Base-by-base conservation (phyloP, 2,329 filamentous ascomycete genomes). In the Hansfordia pulvinata region DNA sequence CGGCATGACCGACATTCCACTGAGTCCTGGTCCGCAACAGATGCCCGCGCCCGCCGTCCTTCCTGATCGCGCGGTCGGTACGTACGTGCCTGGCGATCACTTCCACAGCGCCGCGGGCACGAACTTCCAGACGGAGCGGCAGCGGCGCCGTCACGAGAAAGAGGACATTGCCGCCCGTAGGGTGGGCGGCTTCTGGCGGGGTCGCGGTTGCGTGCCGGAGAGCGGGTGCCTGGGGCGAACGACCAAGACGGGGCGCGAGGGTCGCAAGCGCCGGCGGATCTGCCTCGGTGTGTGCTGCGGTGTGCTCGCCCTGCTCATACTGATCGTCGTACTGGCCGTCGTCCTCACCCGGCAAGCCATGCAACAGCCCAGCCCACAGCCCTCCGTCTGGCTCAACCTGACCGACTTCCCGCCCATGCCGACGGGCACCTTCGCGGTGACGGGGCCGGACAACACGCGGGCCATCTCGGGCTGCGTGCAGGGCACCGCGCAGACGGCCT, bases 351-450 rank as follows among this genome's bases (percentile, higher is more conserved):
- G 51, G 35, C 53, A 54, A 36, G 28, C 27, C 12, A 22, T 35
- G 2, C 25, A 27, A 49, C 40, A n/a, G 40, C 42, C 14, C 37
- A 35, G 9, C 38, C n/a, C 38, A 40, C 26, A 27, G 7, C 52
- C 53, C n/a, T 61, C 58, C 2, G 58, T 60, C 27, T 94, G 83
- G 78, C 62, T 93, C 30, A 93, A 93, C 44, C 49, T 92, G 34
- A 92, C 86, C 2, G 74, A 76, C 26, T 93, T 82, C 38, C 86
- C 86, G 11, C 78, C 85, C 0, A 82, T 94, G 42, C 83, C 82
- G 2, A 88, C 81, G 0, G 88, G 86, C 0, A 65, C 88, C 11
- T 64, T 82, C 33, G 92, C 83, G 0, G 66, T 94, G 10, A 69
- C 80, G 10, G 78, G 77, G 5, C 72, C 84, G 0, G 69, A 81